Evolutionary conservation across 768 basidiomycete genomes (phyloP), one percentile per base, ranked within the genome.

Genomic region (Suillus americanus): DNA sequence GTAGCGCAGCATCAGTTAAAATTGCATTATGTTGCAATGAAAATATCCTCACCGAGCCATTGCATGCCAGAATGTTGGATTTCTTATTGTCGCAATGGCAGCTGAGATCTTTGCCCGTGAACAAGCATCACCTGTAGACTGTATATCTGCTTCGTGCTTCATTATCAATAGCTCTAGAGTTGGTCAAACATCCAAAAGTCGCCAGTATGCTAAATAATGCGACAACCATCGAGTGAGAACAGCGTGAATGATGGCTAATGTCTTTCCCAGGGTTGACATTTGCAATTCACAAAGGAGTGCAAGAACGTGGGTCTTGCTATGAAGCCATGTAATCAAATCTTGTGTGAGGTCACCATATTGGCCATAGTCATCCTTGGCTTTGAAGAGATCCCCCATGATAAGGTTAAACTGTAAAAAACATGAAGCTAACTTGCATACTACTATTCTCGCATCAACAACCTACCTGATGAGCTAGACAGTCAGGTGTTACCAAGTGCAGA

Each of bases 261-360:
- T 67, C 23, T 60, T 57, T 33, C 53, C 61, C 0, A 54, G n/a
- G 57, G 37, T 46, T 12, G 43, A 28, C 18, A 51, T 56, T 53
- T 76, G 73, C 12, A 70, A 66, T 1, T 77, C 65, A 4, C 62
- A 40, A n/a, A 78, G 65, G 0, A 78, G 45, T 0, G 67, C 78
- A 9, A 81, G 71, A 2, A 80, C 60, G 9, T 53, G 38, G 10
- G 77, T 79, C 46, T 80, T 79, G 65, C 76, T 77, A 3, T 67
- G 45, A 5, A 81, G 61, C 79, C 80, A 82, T 33, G 71, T 74
- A 33, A 81, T 82, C 0, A 81, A 70, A 1, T 80, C 71, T 9
- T 68, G n/a, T n/a, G n/a, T n/a, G n/a, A n/a, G n/a, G n/a, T n/a
- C n/a, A n/a, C n/a, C n/a, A n/a, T n/a, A n/a, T n/a, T n/a, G n/a